Evolutionary conservation across 306 rosid species (phyloP), one percentile per base, ranked within the genome.

Genomic region (Castanea mollissima): DNA sequence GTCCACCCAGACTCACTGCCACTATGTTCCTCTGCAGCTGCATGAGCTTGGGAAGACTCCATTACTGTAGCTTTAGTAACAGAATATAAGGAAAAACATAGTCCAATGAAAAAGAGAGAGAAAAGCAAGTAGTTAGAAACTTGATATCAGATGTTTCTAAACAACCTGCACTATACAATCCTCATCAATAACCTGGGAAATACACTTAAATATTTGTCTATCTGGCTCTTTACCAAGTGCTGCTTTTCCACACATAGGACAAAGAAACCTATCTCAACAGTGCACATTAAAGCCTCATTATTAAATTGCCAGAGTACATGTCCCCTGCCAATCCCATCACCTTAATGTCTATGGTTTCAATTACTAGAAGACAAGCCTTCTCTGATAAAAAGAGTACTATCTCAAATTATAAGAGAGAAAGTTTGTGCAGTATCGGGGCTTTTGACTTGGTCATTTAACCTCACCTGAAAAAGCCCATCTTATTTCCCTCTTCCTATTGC

Each of bases 1-100:
- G 97, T 92, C 97, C 97, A 92, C 29, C 97, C 97, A 77, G 94
- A 92, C 71, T 90, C 97, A 72, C 79, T 72, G 35, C 71, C 81
- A 68, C 78, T 78, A 60, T 78, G 76, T 84, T 87, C 83, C 57
- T 62, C 86, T 58, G 75, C 77, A 63, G 74, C 77, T 80, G 75
- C 86, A 69, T 56, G 59, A 83, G 71, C 83, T 25, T 71, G 68
- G 78, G 89, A 86, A 80, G 90, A 74, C 80, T 92, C 92, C 97
- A 92, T 92, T 56, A 6, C 74, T 62, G 69, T 84, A 32, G 77
- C n/a, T 60, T 14, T 2, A 56, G 75, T 23, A 15, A 46, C 29
- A 18, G 55, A 69, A 57, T 10, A 46, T 20, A 27, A 27, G 12
- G 21, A 46, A 49, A 27, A 29, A 3, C 35, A 5, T 18, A 7